Conservation (phyloP, 148 eudicot species). For the Limonium bicolor region DNA sequence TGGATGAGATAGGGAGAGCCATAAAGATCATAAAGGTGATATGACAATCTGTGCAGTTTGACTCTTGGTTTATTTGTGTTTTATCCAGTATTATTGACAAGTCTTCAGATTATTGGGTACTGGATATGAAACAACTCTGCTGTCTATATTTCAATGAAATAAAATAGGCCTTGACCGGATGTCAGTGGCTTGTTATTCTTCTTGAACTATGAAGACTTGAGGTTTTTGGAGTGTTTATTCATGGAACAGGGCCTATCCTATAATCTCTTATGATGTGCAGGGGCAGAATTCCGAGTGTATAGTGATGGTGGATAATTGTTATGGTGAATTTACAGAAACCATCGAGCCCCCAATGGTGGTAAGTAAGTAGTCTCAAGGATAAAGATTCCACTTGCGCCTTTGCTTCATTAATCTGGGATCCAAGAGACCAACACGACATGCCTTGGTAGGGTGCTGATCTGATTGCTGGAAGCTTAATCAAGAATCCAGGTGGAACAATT, state of each 20-base stretch:
- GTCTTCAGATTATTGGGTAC: too few species aligned
- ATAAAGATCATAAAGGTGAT: constrained; percentile 71
- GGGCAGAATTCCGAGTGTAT: constrained; percentile 67
- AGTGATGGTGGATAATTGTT: constrained; percentile 98
- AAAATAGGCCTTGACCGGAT: too few species aligned
- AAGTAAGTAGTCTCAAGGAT: constrained; percentile 13
- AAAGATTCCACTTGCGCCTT: too few species aligned
- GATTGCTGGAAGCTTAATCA: constrained; percentile 89
- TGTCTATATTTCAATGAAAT: too few species aligned
- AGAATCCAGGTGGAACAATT: constrained; percentile 96
- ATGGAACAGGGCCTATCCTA: too few species aligned
- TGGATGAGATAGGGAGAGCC: constrained; percentile 69
- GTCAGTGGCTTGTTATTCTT: too few species aligned
- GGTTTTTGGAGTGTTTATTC: too few species aligned
- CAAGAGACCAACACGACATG: neutral
- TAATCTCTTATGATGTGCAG: too few species aligned
- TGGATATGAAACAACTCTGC: too few species aligned
- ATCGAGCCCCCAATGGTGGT: constrained; percentile 98
- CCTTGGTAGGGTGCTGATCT: constrained; percentile 82
- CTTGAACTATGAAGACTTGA: too few species aligned
- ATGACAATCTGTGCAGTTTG: neutral
- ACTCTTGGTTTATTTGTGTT: neutral
- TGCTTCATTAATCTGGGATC: neutral
- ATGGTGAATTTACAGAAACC: constrained; percentile 81
- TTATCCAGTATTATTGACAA: neutral